Evolutionary conservation across 2,329 filamentous ascomycete genomes (phyloP).

Genomic region (Sporothrix euskadiensis): DNA sequence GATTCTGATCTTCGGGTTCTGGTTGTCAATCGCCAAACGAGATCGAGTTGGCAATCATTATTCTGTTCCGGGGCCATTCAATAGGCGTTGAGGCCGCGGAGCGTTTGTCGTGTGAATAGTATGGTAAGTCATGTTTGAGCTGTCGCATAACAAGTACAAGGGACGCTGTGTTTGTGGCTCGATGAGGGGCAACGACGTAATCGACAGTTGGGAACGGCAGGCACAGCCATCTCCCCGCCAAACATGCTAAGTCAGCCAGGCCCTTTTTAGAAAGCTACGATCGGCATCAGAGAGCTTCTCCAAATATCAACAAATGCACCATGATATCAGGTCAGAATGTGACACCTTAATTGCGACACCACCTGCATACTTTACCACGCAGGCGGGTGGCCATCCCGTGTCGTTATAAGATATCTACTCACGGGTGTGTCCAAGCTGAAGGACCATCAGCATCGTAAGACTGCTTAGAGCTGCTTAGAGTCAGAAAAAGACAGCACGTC

Average conservation of each 20-base stretch:
- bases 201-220: not conserved
- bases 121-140: not conserved
- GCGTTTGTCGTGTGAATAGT: not conserved
- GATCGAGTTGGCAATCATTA: not conserved
- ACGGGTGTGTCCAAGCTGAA: not conserved
- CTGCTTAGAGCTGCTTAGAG: not conserved
- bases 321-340: not conserved
- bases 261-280: not conserved
- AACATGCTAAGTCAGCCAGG: not conserved
- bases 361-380: not conserved
- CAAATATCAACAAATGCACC: not conserved
- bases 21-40: not conserved
- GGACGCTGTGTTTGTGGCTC: not conserved
- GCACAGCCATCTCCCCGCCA: not conserved
- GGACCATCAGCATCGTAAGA: not conserved
- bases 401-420: not conserved
- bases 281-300: not conserved
- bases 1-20: not conserved
- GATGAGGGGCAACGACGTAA: conserved; percentile 19
- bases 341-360: not conserved
- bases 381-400: not conserved
- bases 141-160: not conserved
- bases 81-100: not conserved
- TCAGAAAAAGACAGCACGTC: not conserved
- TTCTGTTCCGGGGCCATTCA: not conserved